phyloP scores from a whole-genome alignment of 1,284 basidiomycete genomes.

The Stereum hirsutum region DNA sequence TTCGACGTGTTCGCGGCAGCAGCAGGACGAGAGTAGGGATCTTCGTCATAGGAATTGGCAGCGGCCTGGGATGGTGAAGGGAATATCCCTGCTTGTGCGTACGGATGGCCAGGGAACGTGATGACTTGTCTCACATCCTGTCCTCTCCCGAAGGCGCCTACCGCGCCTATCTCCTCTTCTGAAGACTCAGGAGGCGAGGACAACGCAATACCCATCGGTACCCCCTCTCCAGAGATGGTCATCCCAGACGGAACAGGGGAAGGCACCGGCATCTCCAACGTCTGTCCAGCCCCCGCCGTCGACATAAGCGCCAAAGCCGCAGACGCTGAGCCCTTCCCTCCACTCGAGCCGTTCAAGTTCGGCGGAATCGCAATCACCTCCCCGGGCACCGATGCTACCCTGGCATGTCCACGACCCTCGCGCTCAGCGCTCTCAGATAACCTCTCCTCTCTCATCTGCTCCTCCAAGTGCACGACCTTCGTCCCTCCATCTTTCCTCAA shows the following conservation, averaged over 20 bases:
- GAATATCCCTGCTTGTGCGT: slow-evolving; percentile 38
- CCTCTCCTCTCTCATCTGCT: slow-evolving; percentile 14
- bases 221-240: slow-evolving; percentile 23
- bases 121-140: too few relatives aligned
- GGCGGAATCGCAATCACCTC: neutral
- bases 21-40: neutral
- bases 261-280: slow-evolving; percentile 8
- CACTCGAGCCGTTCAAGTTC: too few relatives aligned
- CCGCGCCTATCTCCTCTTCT: too few relatives aligned
- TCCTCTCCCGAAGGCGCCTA: too few relatives aligned
- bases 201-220: slow-evolving; percentile 51
- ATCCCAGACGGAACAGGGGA: slow-evolving; percentile 23
- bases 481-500: slow-evolving; percentile 33
- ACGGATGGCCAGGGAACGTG: slow-evolving; percentile 45
- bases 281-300: neutral
- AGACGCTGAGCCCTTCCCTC: slow-evolving; percentile 3
- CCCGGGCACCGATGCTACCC: slow-evolving; percentile 1
- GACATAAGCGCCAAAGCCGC: neutral
- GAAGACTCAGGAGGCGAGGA: slow-evolving; percentile 43
- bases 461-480: slow-evolving; percentile 29
- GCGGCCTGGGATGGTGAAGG: neutral
- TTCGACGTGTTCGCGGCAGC: slow-evolving; percentile 10
- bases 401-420: too few relatives aligned
- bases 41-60: neutral
- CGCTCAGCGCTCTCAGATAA: too few relatives aligned